Base-by-base conservation (phyloP, 108 stramenopile species). In the Conticribra weissflogii region DNA sequence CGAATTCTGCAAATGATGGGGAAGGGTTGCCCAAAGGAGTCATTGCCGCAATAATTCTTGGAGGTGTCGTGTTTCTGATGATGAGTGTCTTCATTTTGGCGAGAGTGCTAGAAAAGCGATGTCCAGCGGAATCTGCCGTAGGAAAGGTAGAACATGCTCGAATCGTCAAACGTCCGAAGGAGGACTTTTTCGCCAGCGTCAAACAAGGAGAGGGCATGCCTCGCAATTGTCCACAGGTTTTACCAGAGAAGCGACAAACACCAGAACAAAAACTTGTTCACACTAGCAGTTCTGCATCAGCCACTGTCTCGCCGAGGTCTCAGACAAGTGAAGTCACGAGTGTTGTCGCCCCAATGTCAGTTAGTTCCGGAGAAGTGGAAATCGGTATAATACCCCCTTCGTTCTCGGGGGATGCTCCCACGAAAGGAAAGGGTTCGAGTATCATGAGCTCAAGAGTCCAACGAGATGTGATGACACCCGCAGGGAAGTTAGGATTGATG, bases 401-500 rank as follows among this genome's bases (percentile, higher is more conserved):
- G 3, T 65, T 65, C 15, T 53, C 51, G 17, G 63, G 51, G 2
- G 51, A 21, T 28, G 18, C 30, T 1, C 8, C 44, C 3, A 28
- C 27, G 2, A 2, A 21, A 41, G 54, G 27, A 55, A 24, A 7
- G 24, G 4, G 25, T 28, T 55, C 22, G 17, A 28, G 54, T n/a
- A 18, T 41, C 12, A n/a, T 56, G 1, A 67, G 44, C n/a, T 55
- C 66, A 5, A 25, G 58, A 25, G 46, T 72, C 7, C 62, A 59
- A 2, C 49, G 66, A 25, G 78, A 83, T 47, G 53, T 84, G 16
- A 24, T 76, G 53, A 89, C 89, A 32, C 89, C 92, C 12, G 59
- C 84, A 0, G 92, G 92, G 7, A 90, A 87, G 46, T 59, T 93
- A 9, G 92, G 92, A 8, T 73, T 93, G 59, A 68, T 93, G 18